Base-by-base conservation (phyloP, 805 yeast genomes). In the Naumovozyma dairenensis region DNA sequence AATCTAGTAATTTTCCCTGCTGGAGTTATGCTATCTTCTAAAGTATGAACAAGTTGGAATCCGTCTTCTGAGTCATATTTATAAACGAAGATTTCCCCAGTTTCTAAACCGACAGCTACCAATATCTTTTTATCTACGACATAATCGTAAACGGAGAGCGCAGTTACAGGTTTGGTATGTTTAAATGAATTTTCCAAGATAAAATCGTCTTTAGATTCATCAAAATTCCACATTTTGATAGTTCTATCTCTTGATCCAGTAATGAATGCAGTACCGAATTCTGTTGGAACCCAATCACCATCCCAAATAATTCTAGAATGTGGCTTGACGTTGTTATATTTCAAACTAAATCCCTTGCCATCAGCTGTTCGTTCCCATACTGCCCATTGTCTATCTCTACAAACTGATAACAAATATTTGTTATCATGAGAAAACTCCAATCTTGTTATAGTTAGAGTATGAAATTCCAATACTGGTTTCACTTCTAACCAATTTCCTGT, bases 261-360 rank as follows among this genome's bases (percentile, higher is more conserved):
- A 12, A 82, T 67, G 49, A 89, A 87, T n/a, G 55, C 53, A n/a
- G 45, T 32, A 6, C 64, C 68, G 31, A 51, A 51, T 3, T 49
- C 62, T n/a, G 48, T 39, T 4, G 86, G 84, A 1, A 77, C 63
- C 95, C 96, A 92, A 25, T 81, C 72, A 53, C 89, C 78, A 60
- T 92, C 97, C 98, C 98, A 93, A 28, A 92, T 74, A 47, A 92
- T 89, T 57, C 96, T 74, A 2, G 80, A 58, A 52, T 93, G 99
- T 0, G 96, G 96, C 53, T 80, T 84, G 22, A 72, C 72, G 35
- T 71, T 67, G 14, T 59, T 44, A 29, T 37, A 38, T 19, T 46
- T 51, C 35, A 73, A 56, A 14, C 59, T 53, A 39, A 71, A 69
- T 15, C 56, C 55, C 28, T 66, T 61, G 10, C 48, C 45, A 13